Evolutionary conservation across 2,329 filamentous ascomycete genomes (phyloP).

Genomic region (Talaromyces sp.): DNA sequence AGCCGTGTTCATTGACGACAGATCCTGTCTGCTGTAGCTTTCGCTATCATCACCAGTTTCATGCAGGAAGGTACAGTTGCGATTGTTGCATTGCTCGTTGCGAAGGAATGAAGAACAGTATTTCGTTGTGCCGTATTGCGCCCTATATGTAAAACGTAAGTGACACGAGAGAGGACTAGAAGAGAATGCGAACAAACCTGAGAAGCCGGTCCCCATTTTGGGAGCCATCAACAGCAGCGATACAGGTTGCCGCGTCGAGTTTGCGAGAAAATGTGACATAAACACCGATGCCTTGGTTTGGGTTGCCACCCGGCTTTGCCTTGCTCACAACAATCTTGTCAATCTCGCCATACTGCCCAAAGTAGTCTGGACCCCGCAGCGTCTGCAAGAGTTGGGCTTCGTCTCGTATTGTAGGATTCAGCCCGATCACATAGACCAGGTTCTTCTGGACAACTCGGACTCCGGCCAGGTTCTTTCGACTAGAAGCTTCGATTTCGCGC

Average conservation of each 20-base stretch:
- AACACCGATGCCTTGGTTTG: constrained; percentile 83
- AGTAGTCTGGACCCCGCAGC: constrained; percentile 84
- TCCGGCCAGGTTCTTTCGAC: constrained; percentile 90
- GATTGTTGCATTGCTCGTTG: constrained; percentile 89
- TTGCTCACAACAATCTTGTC: constrained; percentile 99
- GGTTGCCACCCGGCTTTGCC: constrained; percentile 66
- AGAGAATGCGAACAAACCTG: constrained; percentile 55
- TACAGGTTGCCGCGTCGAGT: constrained; percentile 83
- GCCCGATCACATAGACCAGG: constrained; percentile 92
- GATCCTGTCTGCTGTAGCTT: constrained; percentile 88
- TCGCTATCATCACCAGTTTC: constrained; percentile 98
- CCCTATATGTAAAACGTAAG: constrained; percentile 35
- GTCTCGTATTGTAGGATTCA: constrained; percentile 86
- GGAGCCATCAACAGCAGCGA: constrained; percentile 85
- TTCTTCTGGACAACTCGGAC: constrained; percentile 98
- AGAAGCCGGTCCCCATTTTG: constrained; percentile 82
- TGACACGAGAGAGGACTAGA: not conserved
- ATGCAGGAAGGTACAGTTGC: constrained; percentile 96
- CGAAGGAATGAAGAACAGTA: constrained; percentile 97
- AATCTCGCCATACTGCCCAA: constrained; percentile 97
- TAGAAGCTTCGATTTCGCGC: constrained; percentile 90
- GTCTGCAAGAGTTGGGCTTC: constrained; percentile 82
- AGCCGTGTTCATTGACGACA: constrained; percentile 92
- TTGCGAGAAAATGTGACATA: constrained; percentile 97
- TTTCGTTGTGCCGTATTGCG: constrained; percentile 85